A percentile compares a stretch with the other conserved stretches of the same genome.
Conservation (phyloP, 192 early-diverging fungal species). For the Haplosporangium gracile region DNA sequence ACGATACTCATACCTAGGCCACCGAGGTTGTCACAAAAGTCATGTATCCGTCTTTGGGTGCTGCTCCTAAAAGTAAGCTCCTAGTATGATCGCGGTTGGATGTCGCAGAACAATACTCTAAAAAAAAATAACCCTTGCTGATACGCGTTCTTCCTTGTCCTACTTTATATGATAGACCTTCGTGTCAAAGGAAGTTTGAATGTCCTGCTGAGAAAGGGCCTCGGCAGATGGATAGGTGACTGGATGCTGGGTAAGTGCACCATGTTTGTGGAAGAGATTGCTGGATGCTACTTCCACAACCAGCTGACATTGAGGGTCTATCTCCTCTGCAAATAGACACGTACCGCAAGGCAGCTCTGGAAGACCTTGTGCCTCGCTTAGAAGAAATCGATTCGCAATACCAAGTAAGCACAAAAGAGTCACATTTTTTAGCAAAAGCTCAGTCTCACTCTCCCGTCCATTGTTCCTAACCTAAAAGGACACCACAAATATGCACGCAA, state of each 20-base stretch:
- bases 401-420: constrained; percentile 11
- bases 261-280: not conserved
- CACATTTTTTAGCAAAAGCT: not conserved
- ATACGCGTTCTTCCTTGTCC: not conserved
- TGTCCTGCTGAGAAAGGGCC: constrained; percentile 25
- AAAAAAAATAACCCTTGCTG: not conserved
- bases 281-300: not conserved
- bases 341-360: constrained; percentile 25
- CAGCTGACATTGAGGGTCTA: not conserved
- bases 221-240: constrained; percentile 27
- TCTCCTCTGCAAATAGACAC: constrained; percentile 10
- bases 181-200: constrained; percentile 32
- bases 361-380: constrained; percentile 26
- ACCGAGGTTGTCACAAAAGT: constrained; percentile 19
- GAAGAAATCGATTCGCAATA: constrained; percentile 22
- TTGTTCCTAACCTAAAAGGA: too few relatives aligned
- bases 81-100: not conserved
- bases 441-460: too few relatives aligned
- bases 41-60: constrained; percentile 21
- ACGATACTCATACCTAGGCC: constrained; percentile 10
- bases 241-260: constrained; percentile 33
- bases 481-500: too few relatives aligned
- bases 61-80: not conserved
- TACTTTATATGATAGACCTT: not conserved
- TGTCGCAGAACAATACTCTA: not conserved